Conservation (phyloP, 768 basidiomycete genomes). For the Termitomyces bulborhizus region DNA sequence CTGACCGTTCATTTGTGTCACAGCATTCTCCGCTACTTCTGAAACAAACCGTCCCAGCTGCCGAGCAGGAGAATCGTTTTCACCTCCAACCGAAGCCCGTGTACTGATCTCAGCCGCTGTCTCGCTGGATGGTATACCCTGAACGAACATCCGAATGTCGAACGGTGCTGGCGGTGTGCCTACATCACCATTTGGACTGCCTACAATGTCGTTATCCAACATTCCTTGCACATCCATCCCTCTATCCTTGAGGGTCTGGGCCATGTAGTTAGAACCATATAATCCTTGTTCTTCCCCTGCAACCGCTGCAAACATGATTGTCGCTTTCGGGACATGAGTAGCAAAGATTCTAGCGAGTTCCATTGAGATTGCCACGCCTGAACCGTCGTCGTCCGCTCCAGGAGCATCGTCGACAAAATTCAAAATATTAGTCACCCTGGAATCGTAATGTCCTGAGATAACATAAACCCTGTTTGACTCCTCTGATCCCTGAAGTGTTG, state of each 20-base stretch:
- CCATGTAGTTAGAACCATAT: slow-evolving; percentile 42
- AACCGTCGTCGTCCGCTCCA: slow-evolving; percentile 49
- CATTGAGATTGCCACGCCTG: slow-evolving; percentile 50
- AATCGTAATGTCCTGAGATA: slow-evolving; percentile 52
- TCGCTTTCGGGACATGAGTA: slow-evolving; percentile 38
- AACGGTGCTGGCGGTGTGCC: slow-evolving; percentile 35
- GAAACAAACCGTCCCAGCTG: slow-evolving; percentile 46
- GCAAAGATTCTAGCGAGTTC: slow-evolving; percentile 48
- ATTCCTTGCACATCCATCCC: slow-evolving; percentile 49
- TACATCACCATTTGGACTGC: slow-evolving; percentile 43
- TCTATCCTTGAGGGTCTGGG: slow-evolving; percentile 31
- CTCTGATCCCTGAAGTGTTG: slow-evolving; percentile 40
- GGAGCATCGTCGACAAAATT: slow-evolving; percentile 42
- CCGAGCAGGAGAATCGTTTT: slow-evolving; percentile 47
- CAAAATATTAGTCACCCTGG: slow-evolving; percentile 30
- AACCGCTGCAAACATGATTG: slow-evolving; percentile 47
- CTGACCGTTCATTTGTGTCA: slow-evolving; percentile 45
- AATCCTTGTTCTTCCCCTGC: slow-evolving; percentile 50
- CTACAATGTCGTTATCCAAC: slow-evolving; percentile 54
- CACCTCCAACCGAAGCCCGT: slow-evolving; percentile 38
- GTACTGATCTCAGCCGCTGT: slow-evolving; percentile 26
- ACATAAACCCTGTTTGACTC: slow-evolving; percentile 47
- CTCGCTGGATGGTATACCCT: slow-evolving; percentile 43
- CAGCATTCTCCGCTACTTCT: slow-evolving; percentile 43
- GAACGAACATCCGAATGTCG: slow-evolving; percentile 45